Evolutionary conservation across 257 asterid species (phyloP), one percentile per base, ranked within the genome.

Genomic region (Cynanchum wilfordii): DNA sequence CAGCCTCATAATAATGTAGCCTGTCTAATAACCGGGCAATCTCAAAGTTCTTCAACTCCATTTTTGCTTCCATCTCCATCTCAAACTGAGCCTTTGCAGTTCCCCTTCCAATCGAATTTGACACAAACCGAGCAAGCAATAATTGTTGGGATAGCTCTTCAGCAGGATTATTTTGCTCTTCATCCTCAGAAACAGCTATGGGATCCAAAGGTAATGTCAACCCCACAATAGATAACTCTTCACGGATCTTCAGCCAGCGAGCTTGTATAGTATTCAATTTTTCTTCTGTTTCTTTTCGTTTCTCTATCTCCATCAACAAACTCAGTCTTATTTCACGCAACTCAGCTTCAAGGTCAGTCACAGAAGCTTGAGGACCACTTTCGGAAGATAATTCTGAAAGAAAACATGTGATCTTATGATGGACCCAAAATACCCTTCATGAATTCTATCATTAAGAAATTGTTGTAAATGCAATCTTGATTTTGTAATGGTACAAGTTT

Each of bases 1-100:
- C 97, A 70, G 99, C 89, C 79, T 92, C 98, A 45, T 90, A 92
- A 79, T 92, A 95, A 78, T 70, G 96, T 64, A 95, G 93, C 79
- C 82, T 88, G 79, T 95, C 98, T 85, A 83, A 82, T 74, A 95
- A 77, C 29, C 99, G 95, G 74, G 96, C 87, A 70, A 92, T 88
- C 79, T 95, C 99, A 63, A 76, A 54, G 85, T 92, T 90, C 83
- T 95, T 95, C 59, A 73, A 72, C 82, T 89, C 88, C 70, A 92
- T 67, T 76, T 83, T 95, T 76, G 90, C 90, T 82, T 92, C 96
- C 95, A 87, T 90, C 85, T 88, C 96, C 88, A 72, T 78, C 86
- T 87, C 95, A 66, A 82, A 83, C 84, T 95, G 97, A 77, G 99
- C 99, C 86, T 86, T 95, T 40, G 94, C 96, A 70, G 63, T 76